Evolutionary conservation across 371 early-diverging fungal genomes (phyloP).

Genomic region (Choanephora cucurbitarum): DNA sequence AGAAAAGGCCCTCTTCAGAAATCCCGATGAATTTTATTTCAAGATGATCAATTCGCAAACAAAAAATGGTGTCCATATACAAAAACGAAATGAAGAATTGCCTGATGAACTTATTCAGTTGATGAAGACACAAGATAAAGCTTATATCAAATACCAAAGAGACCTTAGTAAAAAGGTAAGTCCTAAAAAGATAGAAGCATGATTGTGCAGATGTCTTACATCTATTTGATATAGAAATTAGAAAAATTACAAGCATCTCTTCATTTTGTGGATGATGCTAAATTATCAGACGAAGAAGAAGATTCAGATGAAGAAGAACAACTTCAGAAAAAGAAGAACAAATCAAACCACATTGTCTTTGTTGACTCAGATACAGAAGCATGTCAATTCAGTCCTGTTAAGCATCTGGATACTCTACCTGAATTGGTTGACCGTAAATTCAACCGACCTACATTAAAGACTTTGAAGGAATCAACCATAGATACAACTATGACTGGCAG

Average conservation of each 20-base stretch:
- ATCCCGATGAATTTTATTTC: slow-evolving; percentile 98
- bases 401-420: slow-evolving; percentile 83
- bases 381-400: slow-evolving; percentile 64
- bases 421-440: slow-evolving; percentile 81
- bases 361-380: slow-evolving; percentile 82
- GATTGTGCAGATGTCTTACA: background rate
- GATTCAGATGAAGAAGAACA: slow-evolving; percentile 44
- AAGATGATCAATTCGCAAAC: slow-evolving; percentile 90
- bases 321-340: slow-evolving; percentile 31
- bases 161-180: slow-evolving; percentile 76
- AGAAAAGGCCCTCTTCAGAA: slow-evolving; percentile 84
- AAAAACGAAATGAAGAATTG: slow-evolving; percentile 72
- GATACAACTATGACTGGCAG: slow-evolving; percentile 30
- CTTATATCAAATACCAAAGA: slow-evolving; percentile 80
- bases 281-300: slow-evolving; percentile 36
- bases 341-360: slow-evolving; percentile 85
- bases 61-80: slow-evolving; percentile 80
- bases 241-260: slow-evolving; percentile 67
- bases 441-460: slow-evolving; percentile 71
- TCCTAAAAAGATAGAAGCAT: background rate
- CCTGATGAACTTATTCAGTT: slow-evolving; percentile 79
- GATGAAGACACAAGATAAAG: slow-evolving; percentile 90
- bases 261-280: slow-evolving; percentile 62
- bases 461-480: slow-evolving; percentile 55
- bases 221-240: slow-evolving; percentile 68